phyloP scores from a whole-genome alignment of 163 green algal species.

The Dunaliella salina region DNA sequence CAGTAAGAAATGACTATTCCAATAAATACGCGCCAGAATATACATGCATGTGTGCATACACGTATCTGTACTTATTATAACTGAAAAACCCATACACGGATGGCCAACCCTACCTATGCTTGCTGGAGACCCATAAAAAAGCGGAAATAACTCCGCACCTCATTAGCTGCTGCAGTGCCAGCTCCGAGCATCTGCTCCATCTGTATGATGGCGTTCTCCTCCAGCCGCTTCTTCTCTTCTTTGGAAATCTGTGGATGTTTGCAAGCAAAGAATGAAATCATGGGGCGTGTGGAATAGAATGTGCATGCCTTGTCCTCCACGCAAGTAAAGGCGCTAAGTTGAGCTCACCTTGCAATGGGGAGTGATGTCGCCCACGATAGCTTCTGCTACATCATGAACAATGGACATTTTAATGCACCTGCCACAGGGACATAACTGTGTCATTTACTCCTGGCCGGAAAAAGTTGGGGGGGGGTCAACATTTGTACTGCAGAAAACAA shows the following conservation, averaged over 20 bases:
- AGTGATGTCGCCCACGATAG: conserved; percentile 88
- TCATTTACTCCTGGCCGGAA: too few species aligned
- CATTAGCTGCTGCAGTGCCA: conserved; percentile 39
- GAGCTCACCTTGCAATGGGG: conserved; percentile 66
- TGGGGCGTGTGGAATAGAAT: background rate
- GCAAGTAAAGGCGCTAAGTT: background rate
- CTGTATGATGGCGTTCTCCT: conserved; percentile 61
- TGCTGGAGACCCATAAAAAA: too few species aligned
- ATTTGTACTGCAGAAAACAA: too few species aligned
- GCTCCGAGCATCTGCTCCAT: conserved; percentile 70
- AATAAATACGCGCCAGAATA: too few species aligned
- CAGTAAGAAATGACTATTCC: too few species aligned
- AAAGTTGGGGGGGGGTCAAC: too few species aligned
- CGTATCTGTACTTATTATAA: too few species aligned
- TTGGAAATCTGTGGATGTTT: conserved; percentile 36
- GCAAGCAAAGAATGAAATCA: background rate
- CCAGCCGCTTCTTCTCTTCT: conserved; percentile 67
- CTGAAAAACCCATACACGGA: too few species aligned
- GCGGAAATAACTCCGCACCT: background rate
- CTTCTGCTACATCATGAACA: conserved; percentile 87
- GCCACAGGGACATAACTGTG: background rate
- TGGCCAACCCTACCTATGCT: too few species aligned
- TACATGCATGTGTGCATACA: too few species aligned
- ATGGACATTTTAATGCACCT: conserved; percentile 70
- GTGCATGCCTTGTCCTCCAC: background rate